phyloP scores from a whole-genome alignment of 257 asterid species.

The Penstemon barbatus region DNA sequence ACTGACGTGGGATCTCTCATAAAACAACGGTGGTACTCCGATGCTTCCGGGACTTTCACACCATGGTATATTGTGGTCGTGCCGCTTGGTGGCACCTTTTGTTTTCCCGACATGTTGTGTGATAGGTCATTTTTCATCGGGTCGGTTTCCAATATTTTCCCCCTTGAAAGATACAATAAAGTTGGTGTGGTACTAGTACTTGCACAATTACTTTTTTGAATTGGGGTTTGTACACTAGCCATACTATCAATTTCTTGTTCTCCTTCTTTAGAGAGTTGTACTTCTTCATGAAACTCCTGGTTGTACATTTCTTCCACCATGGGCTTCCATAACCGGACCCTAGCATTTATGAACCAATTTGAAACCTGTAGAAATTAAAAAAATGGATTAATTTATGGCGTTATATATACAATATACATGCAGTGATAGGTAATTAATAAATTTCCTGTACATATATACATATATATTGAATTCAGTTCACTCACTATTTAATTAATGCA shows the following conservation, averaged over 20 bases:
- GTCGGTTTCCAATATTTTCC: slow-evolving; percentile 41
- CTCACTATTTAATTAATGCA: slow-evolving; percentile 34
- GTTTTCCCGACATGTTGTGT: slow-evolving; percentile 45
- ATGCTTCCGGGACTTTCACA: neutral
- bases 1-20: slow-evolving; percentile 21
- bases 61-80: slow-evolving; percentile 20
- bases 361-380: slow-evolving; percentile 66
- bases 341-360: slow-evolving; percentile 51
- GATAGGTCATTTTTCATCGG: slow-evolving; percentile 55
- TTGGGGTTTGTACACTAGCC: slow-evolving; percentile 30
- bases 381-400: slow-evolving; percentile 23
- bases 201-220: slow-evolving; percentile 19
- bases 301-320: slow-evolving; percentile 90
- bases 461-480: slow-evolving; percentile 10
- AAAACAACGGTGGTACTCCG: slow-evolving; percentile 36
- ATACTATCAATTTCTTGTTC: slow-evolving; percentile 20
- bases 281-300: slow-evolving; percentile 50
- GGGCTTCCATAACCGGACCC: slow-evolving; percentile 68
- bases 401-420: neutral
- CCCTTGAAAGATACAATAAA: slow-evolving; percentile 26
- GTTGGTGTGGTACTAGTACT: slow-evolving; percentile 8
- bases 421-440: slow-evolving; percentile 13
- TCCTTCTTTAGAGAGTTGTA: slow-evolving; percentile 21
- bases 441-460: slow-evolving; percentile 19
- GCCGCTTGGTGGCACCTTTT: slow-evolving; percentile 26